Evolutionary conservation across 306 rosid species (phyloP).

Genomic region (Pyrus bretschneideri): DNA sequence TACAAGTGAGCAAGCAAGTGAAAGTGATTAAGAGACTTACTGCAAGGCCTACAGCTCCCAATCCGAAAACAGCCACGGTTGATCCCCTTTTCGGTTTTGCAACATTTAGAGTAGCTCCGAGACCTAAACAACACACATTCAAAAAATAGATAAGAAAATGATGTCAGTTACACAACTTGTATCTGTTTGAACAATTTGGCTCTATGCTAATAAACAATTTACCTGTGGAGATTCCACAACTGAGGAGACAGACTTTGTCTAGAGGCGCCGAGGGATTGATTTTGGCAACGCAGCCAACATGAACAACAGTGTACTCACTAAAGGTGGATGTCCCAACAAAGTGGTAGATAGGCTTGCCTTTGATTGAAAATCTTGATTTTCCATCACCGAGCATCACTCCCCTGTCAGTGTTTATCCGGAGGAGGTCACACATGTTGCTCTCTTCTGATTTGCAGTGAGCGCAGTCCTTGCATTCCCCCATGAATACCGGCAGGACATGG

Average conservation of each 20-base stretch:
- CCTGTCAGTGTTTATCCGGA: conserved; percentile 79
- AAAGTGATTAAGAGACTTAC: conserved; percentile 33
- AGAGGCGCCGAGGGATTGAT: conserved; percentile 84
- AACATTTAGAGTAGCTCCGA: conserved; percentile 84
- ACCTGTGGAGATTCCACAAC: conserved; percentile 95
- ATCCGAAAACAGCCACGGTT: conserved; percentile 76
- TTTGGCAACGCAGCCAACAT: conserved; percentile 77
- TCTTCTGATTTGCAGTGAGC: conserved; percentile 75
- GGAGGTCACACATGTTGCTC: conserved; percentile 90
- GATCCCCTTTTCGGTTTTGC: conserved; percentile 82
- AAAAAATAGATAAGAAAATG: neutral
- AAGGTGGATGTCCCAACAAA: conserved; percentile 88
- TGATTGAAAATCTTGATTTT: conserved; percentile 56
- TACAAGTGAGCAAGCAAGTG: neutral
- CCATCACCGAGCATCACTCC: conserved; percentile 66
- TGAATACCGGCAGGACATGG: conserved; percentile 86
- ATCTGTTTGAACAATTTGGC: no score
- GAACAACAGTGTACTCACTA: conserved; percentile 75
- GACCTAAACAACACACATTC: conserved; percentile 36
- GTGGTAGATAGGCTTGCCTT: conserved; percentile 71
- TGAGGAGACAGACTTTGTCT: conserved; percentile 85
- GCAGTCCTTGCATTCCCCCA: conserved; percentile 91
- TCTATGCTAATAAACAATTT: no score
- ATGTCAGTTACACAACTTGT: neutral
- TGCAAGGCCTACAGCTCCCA: conserved; percentile 93